Conservation (phyloP, 2,329 filamentous ascomycete species). For the Ascosphaera acerosa region DNA sequence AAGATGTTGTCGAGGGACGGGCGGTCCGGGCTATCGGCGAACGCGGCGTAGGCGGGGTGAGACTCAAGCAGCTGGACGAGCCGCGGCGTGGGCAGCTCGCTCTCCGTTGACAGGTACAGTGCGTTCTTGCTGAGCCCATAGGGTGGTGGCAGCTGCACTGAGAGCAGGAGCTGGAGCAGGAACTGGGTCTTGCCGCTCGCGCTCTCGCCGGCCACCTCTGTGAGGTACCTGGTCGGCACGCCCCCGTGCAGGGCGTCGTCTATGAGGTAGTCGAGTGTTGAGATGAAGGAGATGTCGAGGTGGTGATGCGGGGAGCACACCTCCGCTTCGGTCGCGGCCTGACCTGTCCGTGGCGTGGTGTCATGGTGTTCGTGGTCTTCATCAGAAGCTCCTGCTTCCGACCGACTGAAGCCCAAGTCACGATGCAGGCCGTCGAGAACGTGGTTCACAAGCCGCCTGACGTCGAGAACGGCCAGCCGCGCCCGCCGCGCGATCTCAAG, state of each 20-base stretch:
- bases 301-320: too few relatives aligned
- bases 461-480: conserved; percentile 52
- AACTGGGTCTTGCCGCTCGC: conserved; percentile 91
- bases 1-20: conserved; percentile 54
- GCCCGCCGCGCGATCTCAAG: conserved; percentile 68
- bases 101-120: conserved; percentile 86
- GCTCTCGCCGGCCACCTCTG: conserved; percentile 77
- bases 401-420: conserved; percentile 26
- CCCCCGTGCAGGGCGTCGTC: conserved; percentile 54
- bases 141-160: conserved; percentile 56
- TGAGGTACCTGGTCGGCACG: conserved; percentile 54
- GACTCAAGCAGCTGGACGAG: conserved; percentile 50
- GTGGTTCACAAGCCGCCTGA: conserved; percentile 45
- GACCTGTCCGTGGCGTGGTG: too few relatives aligned
- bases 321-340: too few relatives aligned
- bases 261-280: conserved; percentile 49
- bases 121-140: conserved; percentile 45
- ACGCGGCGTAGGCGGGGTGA: conserved; percentile 33
- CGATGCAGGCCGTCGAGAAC: conserved; percentile 41
- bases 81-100: conserved; percentile 54
- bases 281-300: conserved; percentile 32
- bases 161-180: conserved; percentile 58
- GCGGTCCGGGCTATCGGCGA: conserved; percentile 14
- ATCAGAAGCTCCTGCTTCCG: too few relatives aligned
- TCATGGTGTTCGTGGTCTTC: too few relatives aligned